Conservation (phyloP, 345 rosid genomes). For the Eucalyptus globulus region DNA sequence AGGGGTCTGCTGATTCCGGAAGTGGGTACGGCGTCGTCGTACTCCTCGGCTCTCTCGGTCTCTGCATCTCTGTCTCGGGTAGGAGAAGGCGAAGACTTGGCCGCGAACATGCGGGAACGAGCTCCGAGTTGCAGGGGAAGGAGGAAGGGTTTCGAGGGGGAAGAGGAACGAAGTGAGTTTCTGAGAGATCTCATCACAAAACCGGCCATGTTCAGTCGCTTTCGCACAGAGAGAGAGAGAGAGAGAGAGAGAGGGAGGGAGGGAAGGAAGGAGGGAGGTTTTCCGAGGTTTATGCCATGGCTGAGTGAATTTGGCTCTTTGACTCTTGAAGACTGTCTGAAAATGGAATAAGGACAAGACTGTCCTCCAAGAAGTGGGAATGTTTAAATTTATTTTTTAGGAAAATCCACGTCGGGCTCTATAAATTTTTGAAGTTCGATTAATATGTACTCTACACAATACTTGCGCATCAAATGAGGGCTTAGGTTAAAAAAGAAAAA, state of each 20-base stretch:
- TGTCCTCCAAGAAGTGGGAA: not conserved
- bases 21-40: constrained; percentile 31
- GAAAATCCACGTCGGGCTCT: not conserved
- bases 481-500: not conserved
- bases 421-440: not conserved
- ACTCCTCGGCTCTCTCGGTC: not conserved
- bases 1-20: constrained; percentile 67
- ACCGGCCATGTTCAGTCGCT: not conserved
- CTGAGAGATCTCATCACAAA: not conserved
- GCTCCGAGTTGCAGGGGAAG: not conserved
- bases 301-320: not conserved
- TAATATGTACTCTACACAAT: not conserved
- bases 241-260: not conserved
- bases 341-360: not conserved
- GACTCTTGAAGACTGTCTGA: not conserved
- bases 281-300: not conserved
- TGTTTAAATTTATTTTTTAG: not conserved
- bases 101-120: not conserved
- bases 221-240: not conserved
- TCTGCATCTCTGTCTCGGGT: not conserved
- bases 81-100: not conserved
- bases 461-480: not conserved
- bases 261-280: not conserved
- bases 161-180: not conserved
- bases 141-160: not conserved